Conservation (phyloP, 768 basidiomycete species). For the Ramaria rubella region DNA sequence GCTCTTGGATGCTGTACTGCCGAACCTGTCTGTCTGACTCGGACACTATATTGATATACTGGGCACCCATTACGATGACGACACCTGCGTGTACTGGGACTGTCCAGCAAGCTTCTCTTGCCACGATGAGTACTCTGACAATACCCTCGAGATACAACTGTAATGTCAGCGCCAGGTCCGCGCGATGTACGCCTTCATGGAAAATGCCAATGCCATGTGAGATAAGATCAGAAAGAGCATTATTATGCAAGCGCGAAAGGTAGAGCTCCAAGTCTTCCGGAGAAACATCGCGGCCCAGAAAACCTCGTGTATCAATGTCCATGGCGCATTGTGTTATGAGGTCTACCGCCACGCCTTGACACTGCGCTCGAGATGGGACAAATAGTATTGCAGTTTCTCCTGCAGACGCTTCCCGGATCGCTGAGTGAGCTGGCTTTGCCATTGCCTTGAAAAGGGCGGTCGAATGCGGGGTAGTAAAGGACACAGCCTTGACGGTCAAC, state of each 20-base stretch:
- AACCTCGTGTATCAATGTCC: conserved; percentile 64
- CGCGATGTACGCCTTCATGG: conserved; percentile 60
- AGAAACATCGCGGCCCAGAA: conserved; percentile 46
- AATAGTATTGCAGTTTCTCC: conserved; percentile 67
- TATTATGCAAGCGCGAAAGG: conserved; percentile 54
- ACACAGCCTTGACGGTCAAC: conserved; percentile 56
- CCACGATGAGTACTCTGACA: conserved; percentile 72
- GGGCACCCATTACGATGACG: conserved; percentile 90
- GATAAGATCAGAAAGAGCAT: conserved; percentile 59
- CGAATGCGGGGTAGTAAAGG: conserved; percentile 84
- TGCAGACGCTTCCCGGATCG: conserved; percentile 44
- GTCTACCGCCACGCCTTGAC: conserved; percentile 66
- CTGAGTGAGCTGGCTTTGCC: conserved; percentile 81
- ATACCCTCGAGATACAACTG: conserved; percentile 77
- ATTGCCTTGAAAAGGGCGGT: conserved; percentile 84
- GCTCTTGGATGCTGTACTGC: conserved; percentile 75
- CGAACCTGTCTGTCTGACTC: conserved; percentile 58
- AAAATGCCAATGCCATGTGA: conserved; percentile 85
- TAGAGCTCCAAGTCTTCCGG: conserved; percentile 53
- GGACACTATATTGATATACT: conserved; percentile 55
- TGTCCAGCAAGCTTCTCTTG: conserved; percentile 82
- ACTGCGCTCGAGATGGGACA: conserved; percentile 80
- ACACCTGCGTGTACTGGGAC: conserved; percentile 76
- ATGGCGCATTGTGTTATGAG: conserved; percentile 84
- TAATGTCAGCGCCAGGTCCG: conserved; percentile 67